Percentiles rank a stretch among this genome's conserved stretches.
Evolutionary conservation across 2,329 filamentous ascomycete genomes (phyloP).

Genomic region (Fusarium musae): DNA sequence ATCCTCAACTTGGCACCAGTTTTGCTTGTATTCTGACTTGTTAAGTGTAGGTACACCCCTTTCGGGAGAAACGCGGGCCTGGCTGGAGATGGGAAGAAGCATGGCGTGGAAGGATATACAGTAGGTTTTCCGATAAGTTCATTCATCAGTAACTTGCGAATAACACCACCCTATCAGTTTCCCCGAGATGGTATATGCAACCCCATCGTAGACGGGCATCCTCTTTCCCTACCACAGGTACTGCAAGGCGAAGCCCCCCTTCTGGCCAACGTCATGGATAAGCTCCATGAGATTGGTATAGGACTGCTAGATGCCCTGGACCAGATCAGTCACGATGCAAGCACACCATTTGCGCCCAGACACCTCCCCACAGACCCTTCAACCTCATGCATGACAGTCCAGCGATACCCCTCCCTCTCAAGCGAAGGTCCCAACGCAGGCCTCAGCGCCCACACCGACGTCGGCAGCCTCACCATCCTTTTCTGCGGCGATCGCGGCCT

Average conservation of each 20-base stretch:
- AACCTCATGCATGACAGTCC: neutral
- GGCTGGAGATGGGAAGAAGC: neutral
- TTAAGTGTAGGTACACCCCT: neutral
- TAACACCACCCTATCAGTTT: neutral
- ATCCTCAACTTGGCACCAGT: too few relatives aligned
- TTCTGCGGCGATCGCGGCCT: neutral
- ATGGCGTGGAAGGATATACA: neutral
- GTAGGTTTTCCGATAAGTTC: neutral
- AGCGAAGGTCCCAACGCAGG: neutral
- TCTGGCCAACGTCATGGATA: neutral
- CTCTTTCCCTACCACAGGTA: neutral
- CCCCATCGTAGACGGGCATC: neutral
- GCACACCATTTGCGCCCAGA: neutral
- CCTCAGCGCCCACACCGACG: neutral
- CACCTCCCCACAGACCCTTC: neutral
- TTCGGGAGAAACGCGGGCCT: neutral
- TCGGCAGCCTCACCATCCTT: neutral
- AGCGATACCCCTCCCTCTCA: neutral
- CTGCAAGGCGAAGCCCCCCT: neutral
- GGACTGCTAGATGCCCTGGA: neutral
- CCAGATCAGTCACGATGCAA: neutral
- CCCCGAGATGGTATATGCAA: neutral
- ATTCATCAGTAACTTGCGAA: fast-evolving
- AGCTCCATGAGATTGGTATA: neutral
- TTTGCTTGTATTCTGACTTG: neutral